Evolutionary conservation across 345 rosid species (phyloP), one percentile per base, ranked within the genome.

Genomic region (Citrus sp.): DNA sequence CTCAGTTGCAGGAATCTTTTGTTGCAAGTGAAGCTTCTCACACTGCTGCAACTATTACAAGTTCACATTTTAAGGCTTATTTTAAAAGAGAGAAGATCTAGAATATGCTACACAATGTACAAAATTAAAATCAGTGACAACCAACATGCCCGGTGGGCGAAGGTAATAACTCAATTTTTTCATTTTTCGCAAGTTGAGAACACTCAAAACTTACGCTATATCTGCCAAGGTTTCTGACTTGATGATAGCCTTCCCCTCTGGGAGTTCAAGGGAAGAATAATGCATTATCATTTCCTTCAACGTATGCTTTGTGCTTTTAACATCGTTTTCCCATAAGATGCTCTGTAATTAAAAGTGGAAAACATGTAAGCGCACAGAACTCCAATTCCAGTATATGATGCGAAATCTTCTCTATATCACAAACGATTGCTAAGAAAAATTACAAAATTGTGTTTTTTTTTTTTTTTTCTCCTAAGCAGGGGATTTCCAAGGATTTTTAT

Each of bases 251-350:
- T 89, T 95, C 56, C 98, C 98, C 76, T 93, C 98, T 1, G 90
- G 80, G 27, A 87, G 80, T 82, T 95, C 97, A 64, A 93, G 95
- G 85, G 84, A 92, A 78, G 98, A 91, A 85, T 92, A 87, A 82
- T 92, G 97, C 76, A 86, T 84, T 77, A 93, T 91, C 85, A 93
- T 90, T 82, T 95, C 98, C 86, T 86, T 92, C 67, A 95, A 78
- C 0, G 98, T 92, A 67, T 93, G 91, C 83, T 95, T 95, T 25
- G 95, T 93, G 85, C 95, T 95, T 84, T 93, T 95, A 40, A 93
- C 72, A 75, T 93, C 93, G 58, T 93, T 92, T 71, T 92, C 95
- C 95, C 98, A 95, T 81, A 93, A 83, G 75, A 95, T 90, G 82
- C 98, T 90, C 98, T 95, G 93, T 58, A 82, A 85, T 62, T 81